Conservation (phyloP, 2,329 filamentous ascomycete genomes). For the Cadophora gregata region DNA sequence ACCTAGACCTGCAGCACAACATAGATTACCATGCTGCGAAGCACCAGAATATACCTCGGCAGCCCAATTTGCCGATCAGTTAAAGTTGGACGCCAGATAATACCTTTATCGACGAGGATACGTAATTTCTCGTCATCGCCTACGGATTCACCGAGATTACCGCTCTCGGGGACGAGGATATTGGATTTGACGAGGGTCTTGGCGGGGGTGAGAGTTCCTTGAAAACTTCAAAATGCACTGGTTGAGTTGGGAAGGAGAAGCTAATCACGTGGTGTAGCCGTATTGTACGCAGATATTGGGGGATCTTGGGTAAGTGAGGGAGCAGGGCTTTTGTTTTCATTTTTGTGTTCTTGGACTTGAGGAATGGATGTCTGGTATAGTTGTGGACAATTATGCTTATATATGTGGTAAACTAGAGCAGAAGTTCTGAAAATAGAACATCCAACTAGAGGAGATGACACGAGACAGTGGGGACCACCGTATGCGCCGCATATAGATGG, state of each 20-base stretch:
- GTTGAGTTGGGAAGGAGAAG: not conserved
- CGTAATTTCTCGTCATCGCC: constrained; percentile 14
- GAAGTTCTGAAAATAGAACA: constrained; percentile 97
- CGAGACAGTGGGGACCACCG: constrained; percentile 91
- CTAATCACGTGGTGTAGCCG: constrained; percentile 61
- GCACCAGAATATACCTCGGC: constrained; percentile 2
- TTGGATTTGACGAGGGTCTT: constrained; percentile 95
- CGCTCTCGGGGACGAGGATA: constrained; percentile 83
- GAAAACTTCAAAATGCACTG: not conserved
- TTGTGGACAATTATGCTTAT: not conserved
- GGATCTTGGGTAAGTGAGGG: constrained; percentile 88
- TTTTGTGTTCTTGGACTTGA: no score
- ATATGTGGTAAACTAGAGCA: constrained; percentile 61
- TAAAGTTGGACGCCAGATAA: not conserved
- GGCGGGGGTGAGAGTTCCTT: constrained; percentile 69
- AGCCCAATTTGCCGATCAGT: not conserved
- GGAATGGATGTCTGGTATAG: no score
- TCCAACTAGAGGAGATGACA: constrained; percentile 87
- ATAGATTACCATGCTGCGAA: constrained; percentile 25
- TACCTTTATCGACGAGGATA: not conserved
- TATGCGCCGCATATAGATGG: constrained; percentile 77
- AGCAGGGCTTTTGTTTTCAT: no score
- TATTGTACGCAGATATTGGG: constrained; percentile 96
- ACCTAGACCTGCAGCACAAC: no score
- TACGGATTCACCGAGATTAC: constrained; percentile 49